Evolutionary conservation across 202 grass and related monocot species (phyloP).

Genomic region (Dendrocalamus latiflorus): DNA sequence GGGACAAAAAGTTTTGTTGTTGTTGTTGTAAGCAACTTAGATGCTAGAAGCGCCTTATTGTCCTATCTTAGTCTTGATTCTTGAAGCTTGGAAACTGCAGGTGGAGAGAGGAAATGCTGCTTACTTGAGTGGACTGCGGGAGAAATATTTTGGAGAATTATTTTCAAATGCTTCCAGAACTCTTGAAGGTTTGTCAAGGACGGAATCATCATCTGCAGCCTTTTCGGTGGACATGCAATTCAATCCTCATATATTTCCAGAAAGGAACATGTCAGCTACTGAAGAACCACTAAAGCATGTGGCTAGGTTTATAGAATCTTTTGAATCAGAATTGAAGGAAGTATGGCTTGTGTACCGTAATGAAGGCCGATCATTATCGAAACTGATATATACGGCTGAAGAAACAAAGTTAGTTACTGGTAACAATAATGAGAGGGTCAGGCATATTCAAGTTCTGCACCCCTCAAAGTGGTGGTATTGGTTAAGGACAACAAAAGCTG

Average conservation of each 20-base stretch:
- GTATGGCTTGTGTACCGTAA: constrained; percentile 94
- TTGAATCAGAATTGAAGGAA: constrained; percentile 88
- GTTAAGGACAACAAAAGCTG: constrained; percentile 80
- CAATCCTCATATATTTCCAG: constrained; percentile 21
- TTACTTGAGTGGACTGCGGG: constrained; percentile 88
- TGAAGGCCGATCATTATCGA: constrained; percentile 83
- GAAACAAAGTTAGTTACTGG: constrained; percentile 70
- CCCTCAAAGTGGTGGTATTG: constrained; percentile 96
- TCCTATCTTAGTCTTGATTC: constrained; percentile 11
- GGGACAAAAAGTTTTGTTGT: too few species aligned
- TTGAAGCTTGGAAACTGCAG: constrained; percentile 36
- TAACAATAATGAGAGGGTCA: constrained; percentile 55
- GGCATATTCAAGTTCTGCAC: constrained; percentile 64
- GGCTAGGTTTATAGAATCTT: constrained; percentile 95
- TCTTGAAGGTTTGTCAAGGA: constrained; percentile 48
- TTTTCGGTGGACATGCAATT: constrained; percentile 29
- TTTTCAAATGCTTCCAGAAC: constrained; percentile 84
- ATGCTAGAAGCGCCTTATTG: neutral
- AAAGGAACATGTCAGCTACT: constrained; percentile 43
- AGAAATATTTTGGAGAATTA: constrained; percentile 92
- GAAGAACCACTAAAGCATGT: constrained; percentile 79
- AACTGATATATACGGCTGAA: constrained; percentile 88
- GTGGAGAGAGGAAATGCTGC: constrained; percentile 90
- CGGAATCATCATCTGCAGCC: constrained; percentile 31
- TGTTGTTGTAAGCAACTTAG: too few species aligned